Base-by-base conservation (phyloP, 805 yeast genomes). In the Zygosaccharomyces siamensis region DNA sequence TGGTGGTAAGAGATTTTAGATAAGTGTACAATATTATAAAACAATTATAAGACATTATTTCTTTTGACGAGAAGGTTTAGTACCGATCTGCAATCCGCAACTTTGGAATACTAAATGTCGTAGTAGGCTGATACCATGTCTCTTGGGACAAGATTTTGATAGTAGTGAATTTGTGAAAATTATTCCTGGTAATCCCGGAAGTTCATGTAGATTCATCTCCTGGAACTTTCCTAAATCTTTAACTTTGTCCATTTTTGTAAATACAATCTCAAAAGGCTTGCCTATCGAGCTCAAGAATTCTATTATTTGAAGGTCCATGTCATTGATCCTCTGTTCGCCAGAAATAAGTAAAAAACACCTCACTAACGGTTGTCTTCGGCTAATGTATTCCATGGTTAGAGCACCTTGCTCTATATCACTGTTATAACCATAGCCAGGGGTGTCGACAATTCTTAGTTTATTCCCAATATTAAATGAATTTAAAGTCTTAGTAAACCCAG, bases 401-500 rank as follows among this genome's bases (percentile, higher is more conserved):
- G 77, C 69, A 1, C 97, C 97, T 62, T 90, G 96, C 55, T 72
- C 68, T 7, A 59, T 61, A 12, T 74, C 75, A 14, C 95, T 89
- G 52, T 75, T 79, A 35, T 68, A 75, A 2, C 98, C 98, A 63
- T 90, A 90, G 0, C 98, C 98, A 0, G 98, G 98, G 21, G 89
- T 77, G 62, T 90, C 98, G 2, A 89, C 78, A 3, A 90, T 58
- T 51, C 88, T 71, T 39, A 90, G 70, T 47, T 75, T 70, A 43
- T 78, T 77, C 3, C 85, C 85, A 10, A 86, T 67, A 49, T 81
- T 84, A 67, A 76, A 89, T 54, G 87, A 81, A 60, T 86, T 86
- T 60, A 89, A 68, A 3, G 92, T 71, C 49, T 72, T 72, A 0
- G 83, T 79, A 52, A 69, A 77, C 5, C 86, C 87, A 18, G 83